Base-by-base conservation (phyloP, 257 asterid genomes). In the Salvia rosmarinus region DNA sequence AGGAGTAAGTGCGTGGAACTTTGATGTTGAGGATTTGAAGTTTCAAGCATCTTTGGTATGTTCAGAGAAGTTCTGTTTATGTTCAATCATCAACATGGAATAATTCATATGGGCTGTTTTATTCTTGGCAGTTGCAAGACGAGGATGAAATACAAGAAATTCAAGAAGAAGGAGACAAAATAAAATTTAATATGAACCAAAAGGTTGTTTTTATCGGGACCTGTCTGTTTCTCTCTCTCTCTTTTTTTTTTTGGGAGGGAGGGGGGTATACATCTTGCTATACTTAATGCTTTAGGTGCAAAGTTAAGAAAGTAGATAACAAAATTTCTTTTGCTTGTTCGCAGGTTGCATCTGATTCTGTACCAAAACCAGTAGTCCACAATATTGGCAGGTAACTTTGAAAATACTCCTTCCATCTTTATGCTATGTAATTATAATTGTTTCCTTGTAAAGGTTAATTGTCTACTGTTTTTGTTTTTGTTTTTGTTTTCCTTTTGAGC, bases 1-100 rank as follows among this genome's bases (percentile, higher is more conserved):
- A 72, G 99, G 99, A 75, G 99, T 95, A 69, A 95, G 99, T 68
- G 98, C 95, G 43, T 95, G 99, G 99, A 95, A 95, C 82, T 95
- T 95, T 76, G 98, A 95, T 79, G 61, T 95, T 70, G 98, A 89
- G 85, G 99, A 95, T 79, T 85, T 95, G 84, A 95, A 95, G 84
- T 74, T 71, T 73, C 99, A 88, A 84, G 99, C 99, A 70, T 85
- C 98, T 75, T 80, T 87, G 91, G 99, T 95, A 88, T 64, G 89
- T 71, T 57, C 44, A 30, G 64, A 25, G 59, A 57, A 74, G 21
- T 16, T 64, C 64, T 67, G 8, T 42, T 61, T 56, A 32, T 54
- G 44, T 62, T 73, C 58, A 56, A 25, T 37, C 44, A 25, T 52
- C 54, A 51, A 21, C 32, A 44, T 46, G 17, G 51, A 44, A 43